These are phyloP conservation scores for Beauveria caledonica DNA, from an alignment of 2,329 filamentous ascomycete genomes.

Conservation along the genomic window DNA sequence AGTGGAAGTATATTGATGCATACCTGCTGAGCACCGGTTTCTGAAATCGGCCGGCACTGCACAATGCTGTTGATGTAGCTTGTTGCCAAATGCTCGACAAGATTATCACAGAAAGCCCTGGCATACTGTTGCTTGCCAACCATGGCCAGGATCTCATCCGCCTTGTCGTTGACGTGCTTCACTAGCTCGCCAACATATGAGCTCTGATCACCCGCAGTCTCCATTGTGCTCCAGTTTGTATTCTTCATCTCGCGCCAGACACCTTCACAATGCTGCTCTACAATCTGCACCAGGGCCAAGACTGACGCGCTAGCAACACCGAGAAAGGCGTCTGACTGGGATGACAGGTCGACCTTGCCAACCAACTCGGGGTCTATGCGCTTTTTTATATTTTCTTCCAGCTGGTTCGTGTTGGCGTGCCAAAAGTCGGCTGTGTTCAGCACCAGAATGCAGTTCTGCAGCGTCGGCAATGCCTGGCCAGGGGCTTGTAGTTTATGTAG, in stretches of 20 bases:
- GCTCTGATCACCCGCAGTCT: constrained; percentile 87
- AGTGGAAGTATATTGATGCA: constrained; percentile 9
- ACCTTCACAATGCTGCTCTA: constrained; percentile 74
- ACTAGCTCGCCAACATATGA: constrained; percentile 81
- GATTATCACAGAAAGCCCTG: constrained; percentile 86
- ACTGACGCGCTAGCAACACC: constrained; percentile 87
- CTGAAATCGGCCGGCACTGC: constrained; percentile 82
- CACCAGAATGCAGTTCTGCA: constrained; percentile 77
- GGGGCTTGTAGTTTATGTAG: constrained; percentile 58
- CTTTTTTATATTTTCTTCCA: constrained; percentile 90
- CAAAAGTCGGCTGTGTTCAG: constrained; percentile 98
- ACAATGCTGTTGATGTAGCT: constrained; percentile 78
- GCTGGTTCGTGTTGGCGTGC: constrained; percentile 83
- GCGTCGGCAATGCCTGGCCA: constrained; percentile 40
- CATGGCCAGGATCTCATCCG: constrained; percentile 65
- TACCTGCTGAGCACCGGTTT: constrained; percentile 88
- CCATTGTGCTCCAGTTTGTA: constrained; percentile 89
- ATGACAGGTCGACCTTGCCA: constrained; percentile 75
- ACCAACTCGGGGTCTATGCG: constrained; percentile 75
- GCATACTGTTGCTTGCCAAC: constrained; percentile 90
- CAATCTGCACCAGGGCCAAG: constrained; percentile 71
- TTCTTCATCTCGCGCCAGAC: constrained; percentile 97
- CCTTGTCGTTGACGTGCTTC: constrained; percentile 60
- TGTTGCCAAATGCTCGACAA: constrained; percentile 80
- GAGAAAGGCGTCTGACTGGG: constrained; percentile 90